Percentiles rank a stretch among this genome's conserved stretches.
Evolutionary conservation across 495 filamentous ascomycete genomes (phyloP).

Genomic region (Xylaria castorea): DNA sequence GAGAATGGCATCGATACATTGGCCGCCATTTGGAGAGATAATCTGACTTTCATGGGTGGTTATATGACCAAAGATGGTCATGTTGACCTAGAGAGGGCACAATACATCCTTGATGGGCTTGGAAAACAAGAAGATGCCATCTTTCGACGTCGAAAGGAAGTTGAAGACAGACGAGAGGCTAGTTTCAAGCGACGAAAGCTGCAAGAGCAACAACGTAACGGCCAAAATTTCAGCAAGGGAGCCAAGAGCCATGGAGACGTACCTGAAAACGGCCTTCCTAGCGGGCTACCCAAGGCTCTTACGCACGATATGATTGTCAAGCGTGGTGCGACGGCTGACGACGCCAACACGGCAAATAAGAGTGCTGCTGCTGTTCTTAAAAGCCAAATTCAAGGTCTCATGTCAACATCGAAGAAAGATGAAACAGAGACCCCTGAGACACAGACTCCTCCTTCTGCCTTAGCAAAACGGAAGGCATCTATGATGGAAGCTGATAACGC

Average conservation of each 20-base stretch:
- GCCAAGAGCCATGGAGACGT: conserved; percentile 36
- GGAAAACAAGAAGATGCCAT: conserved; percentile 96
- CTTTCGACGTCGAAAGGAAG: conserved; percentile 81
- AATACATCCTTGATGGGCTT: conserved; percentile 85
- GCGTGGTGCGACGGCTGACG: conserved; percentile 67
- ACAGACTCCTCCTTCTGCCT: conserved; percentile 49
- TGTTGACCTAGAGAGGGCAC: conserved; percentile 84
- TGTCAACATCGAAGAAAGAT: conserved; percentile 33
- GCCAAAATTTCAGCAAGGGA: conserved; percentile 54
- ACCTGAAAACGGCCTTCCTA: conserved; percentile 30
- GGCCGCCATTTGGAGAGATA: conserved; percentile 94
- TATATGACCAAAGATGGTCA: conserved; percentile 95
- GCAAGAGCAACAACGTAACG: conserved; percentile 58
- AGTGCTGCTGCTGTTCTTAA: conserved; percentile 91
- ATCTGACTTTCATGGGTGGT: conserved; percentile 87
- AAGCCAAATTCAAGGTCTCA: conserved; percentile 70
- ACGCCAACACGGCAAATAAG: conserved; percentile 88
- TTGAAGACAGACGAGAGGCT: conserved; percentile 80
- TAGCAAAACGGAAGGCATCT: conserved; percentile 64
- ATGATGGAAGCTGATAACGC: conserved; percentile 65
- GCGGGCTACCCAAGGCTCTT: conserved; percentile 59
- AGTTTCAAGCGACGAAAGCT: conserved; percentile 79
- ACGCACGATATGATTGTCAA: conserved; percentile 92
- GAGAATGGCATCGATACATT: conserved; percentile 97
- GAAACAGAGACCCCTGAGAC: conserved; percentile 33